Evolutionary conservation across 2,329 filamentous ascomycete genomes (phyloP).

Genomic region (Trichoderma koningii): DNA sequence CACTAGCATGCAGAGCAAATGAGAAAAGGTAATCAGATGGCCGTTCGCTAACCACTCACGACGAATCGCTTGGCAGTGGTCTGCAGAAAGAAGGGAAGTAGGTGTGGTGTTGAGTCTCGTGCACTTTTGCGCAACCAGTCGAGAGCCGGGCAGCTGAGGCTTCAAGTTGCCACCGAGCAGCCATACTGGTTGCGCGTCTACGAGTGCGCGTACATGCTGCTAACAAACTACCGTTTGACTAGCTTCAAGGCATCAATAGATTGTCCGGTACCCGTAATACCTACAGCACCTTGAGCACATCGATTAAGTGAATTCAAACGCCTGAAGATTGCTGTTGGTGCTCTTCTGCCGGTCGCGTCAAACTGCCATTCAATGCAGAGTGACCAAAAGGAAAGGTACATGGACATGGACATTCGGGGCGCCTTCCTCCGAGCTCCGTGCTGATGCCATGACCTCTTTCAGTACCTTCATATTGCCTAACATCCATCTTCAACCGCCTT

Average conservation of each 20-base stretch:
- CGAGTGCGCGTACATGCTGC: too few species aligned
- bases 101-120: constrained; percentile 21
- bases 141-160: background rate
- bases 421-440: constrained; percentile 14
- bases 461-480: background rate
- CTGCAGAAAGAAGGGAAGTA: constrained; percentile 18
- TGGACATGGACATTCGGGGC: background rate
- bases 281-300: too few species aligned
- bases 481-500: background rate
- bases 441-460: background rate
- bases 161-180: constrained; percentile 26
- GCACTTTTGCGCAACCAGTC: constrained; percentile 12
- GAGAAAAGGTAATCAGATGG: constrained; percentile 21
- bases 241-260: background rate
- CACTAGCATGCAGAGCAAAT: constrained; percentile 14
- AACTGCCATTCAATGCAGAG: too few species aligned
- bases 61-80: constrained; percentile 10
- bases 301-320: too few species aligned
- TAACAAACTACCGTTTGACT: too few species aligned
- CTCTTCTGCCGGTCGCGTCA: too few species aligned
- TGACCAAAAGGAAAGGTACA: too few species aligned
- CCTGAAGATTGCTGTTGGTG: too few species aligned
- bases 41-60: constrained; percentile 21
- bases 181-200: constrained; percentile 17
- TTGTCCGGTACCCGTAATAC: too few species aligned